Conservation (phyloP, 225 moss, liverwort and hornwort species). For the Marchantia paleacea region DNA sequence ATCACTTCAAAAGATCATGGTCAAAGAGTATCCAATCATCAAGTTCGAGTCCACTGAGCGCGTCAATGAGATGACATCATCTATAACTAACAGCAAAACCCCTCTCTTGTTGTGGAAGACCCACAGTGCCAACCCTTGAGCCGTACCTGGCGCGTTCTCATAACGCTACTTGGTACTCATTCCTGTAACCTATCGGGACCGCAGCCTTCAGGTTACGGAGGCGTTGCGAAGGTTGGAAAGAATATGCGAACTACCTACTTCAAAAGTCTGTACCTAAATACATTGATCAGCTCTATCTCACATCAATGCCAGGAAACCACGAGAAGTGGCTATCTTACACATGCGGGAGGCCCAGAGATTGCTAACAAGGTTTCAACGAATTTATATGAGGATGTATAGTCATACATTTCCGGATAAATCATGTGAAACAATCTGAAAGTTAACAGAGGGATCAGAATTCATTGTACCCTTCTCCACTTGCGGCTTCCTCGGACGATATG, state of each 20-base stretch:
- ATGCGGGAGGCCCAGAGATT: not conserved
- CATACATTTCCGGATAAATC: not conserved
- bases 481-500: conserved; percentile 23
- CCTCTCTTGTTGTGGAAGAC: no score
- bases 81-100: no score
- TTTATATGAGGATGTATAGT: not conserved
- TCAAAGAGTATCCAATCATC: no score
- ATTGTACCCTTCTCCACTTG: conserved; percentile 13
- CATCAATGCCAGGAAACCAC: not conserved
- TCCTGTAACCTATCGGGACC: not conserved
- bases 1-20: no score
- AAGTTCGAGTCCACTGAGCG: no score
- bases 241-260: not conserved
- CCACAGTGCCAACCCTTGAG: no score
- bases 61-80: no score
- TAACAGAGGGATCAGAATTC: not conserved
- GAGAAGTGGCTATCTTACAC: not conserved
- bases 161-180: not conserved
- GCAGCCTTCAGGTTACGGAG: not conserved
- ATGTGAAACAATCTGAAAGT: not conserved
- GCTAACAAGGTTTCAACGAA: not conserved
- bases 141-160: no score
- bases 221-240: not conserved
- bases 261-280: not conserved
- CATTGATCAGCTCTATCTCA: not conserved